Evolutionary conservation across 1,139 yeast species (phyloP), one percentile per base, ranked within the genome.

Genomic region (Hyphopichia khmerensis): DNA sequence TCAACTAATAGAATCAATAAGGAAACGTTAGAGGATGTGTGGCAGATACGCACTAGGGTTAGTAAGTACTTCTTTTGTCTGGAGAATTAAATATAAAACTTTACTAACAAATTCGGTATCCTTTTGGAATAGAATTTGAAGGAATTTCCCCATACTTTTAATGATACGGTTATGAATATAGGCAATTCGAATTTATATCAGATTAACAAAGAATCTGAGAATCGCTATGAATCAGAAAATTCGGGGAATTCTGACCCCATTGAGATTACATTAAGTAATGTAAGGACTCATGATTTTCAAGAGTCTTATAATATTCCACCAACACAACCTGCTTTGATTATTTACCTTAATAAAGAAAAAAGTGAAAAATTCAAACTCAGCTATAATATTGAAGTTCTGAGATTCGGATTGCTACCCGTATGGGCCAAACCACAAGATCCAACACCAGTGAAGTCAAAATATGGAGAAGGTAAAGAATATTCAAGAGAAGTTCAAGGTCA

Each of bases 31-130:
- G n/a, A n/a, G n/a, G n/a, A 72, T 72, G 78, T 72, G 78, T 57
- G 78, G 78, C 8, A 49, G 78, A n/a, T 72, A 64, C 48, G 71
- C 77, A 2, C 51, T 69, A 39, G 73, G 71, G 34, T 56, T 69
- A 16, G 77, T 70, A 66, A 40, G 75, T 68, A 21, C 4, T 13
- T 27, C 31, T 30, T 23, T 30, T 7, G n/a, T n/a, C n/a, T n/a
- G n/a, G n/a, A n/a, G n/a, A n/a, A n/a, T n/a, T n/a, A n/a, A n/a
- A 31, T 27, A 11, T 10, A 13, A 5, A 14, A n/a, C 7, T n/a
- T 7, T 35, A 43, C 51, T 50, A 49, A 55, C 60, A 10, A 39
- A 41, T 26, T 26, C 10, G 5, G 5, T 26, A 7, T 9, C 10
- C 5, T 21, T 21, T 9, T 14, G 10, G 13, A 7, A 41, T 38